phyloP scores from a whole-genome alignment of 176 grass and related monocot species.

The Pharus latifolius region DNA sequence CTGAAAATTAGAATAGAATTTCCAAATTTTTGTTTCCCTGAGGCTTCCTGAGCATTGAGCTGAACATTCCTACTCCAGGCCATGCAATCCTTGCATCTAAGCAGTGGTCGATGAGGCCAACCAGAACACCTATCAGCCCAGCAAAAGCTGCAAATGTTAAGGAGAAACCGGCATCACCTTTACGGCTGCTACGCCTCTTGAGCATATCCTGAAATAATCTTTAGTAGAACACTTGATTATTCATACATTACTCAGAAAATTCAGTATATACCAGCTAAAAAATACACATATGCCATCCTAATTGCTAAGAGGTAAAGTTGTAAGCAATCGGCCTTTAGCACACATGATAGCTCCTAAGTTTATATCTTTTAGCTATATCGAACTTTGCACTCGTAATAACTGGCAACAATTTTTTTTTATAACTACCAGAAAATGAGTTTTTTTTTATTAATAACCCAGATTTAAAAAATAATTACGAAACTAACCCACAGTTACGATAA shows the following conservation, averaged over 20 bases:
- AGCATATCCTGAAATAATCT: slow-evolving; percentile 64
- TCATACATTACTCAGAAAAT: slow-evolving; percentile 1
- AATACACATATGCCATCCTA: background rate
- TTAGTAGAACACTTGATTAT: too few relatives aligned
- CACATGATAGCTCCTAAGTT: background rate
- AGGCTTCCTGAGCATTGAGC: background rate
- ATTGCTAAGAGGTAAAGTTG: background rate
- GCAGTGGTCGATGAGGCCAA: slow-evolving; percentile 37
- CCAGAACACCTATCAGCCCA: slow-evolving; percentile 64
- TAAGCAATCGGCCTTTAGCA: background rate
- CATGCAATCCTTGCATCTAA: slow-evolving; percentile 24
- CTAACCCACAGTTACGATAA: too few relatives aligned
- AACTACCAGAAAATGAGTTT: too few relatives aligned
- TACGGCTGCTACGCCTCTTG: slow-evolving; percentile 59
- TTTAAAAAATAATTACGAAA: too few relatives aligned
- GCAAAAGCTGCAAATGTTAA: slow-evolving; percentile 66
- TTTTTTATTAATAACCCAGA: too few relatives aligned
- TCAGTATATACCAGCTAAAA: background rate
- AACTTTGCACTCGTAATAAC: too few relatives aligned
- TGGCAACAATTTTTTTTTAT: too few relatives aligned
- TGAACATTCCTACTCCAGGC: background rate
- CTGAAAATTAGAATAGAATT: background rate
- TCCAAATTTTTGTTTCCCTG: background rate
- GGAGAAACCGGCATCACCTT: slow-evolving; percentile 61
- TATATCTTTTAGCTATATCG: too few relatives aligned